Conservation (phyloP, 805 yeast genomes). For the Hermanozyma aechmeae region DNA sequence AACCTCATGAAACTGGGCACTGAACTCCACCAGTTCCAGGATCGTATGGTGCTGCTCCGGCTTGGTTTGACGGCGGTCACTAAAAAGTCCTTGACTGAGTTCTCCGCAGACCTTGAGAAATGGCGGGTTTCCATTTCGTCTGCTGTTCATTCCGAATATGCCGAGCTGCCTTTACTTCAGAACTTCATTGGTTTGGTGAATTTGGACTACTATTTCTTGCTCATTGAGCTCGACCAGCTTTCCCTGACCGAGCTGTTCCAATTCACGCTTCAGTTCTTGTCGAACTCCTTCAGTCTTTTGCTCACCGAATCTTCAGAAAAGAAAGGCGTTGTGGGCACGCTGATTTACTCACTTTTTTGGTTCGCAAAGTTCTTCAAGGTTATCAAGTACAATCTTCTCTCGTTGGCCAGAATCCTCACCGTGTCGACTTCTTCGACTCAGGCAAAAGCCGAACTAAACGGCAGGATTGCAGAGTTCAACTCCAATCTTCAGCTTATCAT, state of each 20-base stretch:
- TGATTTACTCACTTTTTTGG: constrained; percentile 21
- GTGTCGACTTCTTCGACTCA: no score
- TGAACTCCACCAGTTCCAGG: constrained; percentile 15
- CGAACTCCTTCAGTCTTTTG: constrained; percentile 28
- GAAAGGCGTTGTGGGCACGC: constrained; percentile 8
- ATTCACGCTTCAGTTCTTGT: constrained; percentile 32
- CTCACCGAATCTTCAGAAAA: constrained; percentile 10
- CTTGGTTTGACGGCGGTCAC: constrained; percentile 6
- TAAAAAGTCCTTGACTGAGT: constrained; percentile 5
- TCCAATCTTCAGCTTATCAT: constrained; percentile 23
- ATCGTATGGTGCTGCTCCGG: constrained; percentile 13
- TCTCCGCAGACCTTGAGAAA: constrained; percentile 24
- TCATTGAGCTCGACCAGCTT: constrained; percentile 32
- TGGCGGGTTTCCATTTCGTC: constrained; percentile 27
- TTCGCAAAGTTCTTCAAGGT: constrained; percentile 28
- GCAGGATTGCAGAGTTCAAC: constrained; percentile 22
- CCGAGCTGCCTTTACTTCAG: constrained; percentile 18
- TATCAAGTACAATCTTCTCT: constrained; percentile 17
- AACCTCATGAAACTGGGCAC: constrained; percentile 15
- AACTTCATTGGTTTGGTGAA: constrained; percentile 25
- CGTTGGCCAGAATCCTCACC: constrained; percentile 12
- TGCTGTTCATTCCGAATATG: constrained; percentile 17
- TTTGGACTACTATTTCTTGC: constrained; percentile 28
- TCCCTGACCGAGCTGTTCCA: constrained; percentile 29
- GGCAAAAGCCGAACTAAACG: constrained; percentile 10